phyloP scores from a whole-genome alignment of 768 basidiomycete genomes.

The Coprinopsis cinerea region DNA sequence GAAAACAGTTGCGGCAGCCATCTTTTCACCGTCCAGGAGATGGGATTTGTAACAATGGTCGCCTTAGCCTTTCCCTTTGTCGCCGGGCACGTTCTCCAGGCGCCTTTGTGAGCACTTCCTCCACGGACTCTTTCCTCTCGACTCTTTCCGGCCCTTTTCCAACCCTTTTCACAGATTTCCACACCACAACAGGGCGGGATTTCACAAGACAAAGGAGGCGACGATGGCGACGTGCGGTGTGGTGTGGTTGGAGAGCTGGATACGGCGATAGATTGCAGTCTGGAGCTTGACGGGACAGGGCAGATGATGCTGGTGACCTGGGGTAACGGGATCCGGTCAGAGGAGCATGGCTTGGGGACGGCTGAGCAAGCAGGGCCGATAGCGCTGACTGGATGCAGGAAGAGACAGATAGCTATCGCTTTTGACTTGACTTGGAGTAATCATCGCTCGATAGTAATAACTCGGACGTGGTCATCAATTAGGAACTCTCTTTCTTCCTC shows the following conservation, averaged over 20 bases:
- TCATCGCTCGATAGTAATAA: not conserved
- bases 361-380: conserved; percentile 2
- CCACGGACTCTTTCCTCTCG: not conserved
- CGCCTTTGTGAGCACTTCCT: not conserved
- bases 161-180: too few relatives aligned
- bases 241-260: too few relatives aligned
- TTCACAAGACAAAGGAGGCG: not conserved
- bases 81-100: not conserved
- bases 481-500: conserved; percentile 2
- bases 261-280: too few relatives aligned
- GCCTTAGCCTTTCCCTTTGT: not conserved
- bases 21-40: conserved; percentile 8
- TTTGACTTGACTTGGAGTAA: not conserved
- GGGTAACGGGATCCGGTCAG: conserved; percentile 3
- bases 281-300: not conserved
- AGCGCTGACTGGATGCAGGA: not conserved
- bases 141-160: too few relatives aligned
- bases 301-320: conserved; percentile 1
- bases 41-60: conserved; percentile 2
- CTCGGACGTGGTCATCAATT: not conserved
- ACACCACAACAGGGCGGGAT: too few relatives aligned
- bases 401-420: not conserved
- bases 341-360: not conserved
- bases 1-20: conserved; percentile 7
- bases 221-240: too few relatives aligned